Conservation (phyloP, 495 filamentous ascomycete species). For the Penicillium ochrochloron region DNA sequence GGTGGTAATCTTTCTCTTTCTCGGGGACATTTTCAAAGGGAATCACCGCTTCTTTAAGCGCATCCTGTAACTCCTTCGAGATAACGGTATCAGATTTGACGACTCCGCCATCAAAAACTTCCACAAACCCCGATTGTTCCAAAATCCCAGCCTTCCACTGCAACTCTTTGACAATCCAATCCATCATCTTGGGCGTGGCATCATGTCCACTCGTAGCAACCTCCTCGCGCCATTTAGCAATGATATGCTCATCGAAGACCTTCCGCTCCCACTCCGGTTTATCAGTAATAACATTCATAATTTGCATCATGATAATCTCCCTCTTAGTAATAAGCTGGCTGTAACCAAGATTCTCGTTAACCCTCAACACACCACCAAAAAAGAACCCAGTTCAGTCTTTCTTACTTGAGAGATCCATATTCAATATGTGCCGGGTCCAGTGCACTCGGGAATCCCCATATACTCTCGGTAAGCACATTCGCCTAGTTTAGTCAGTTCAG, state of each 20-base stretch:
- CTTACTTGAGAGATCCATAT: constrained; percentile 3
- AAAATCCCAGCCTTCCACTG: constrained; percentile 45
- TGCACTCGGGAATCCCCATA: constrained; percentile 8
- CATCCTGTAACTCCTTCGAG: constrained; percentile 29
- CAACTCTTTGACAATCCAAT: constrained; percentile 57
- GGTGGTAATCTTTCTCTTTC: constrained; percentile 61
- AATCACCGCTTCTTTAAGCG: constrained; percentile 29
- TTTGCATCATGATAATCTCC: constrained; percentile 43
- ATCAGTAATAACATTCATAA: constrained; percentile 47
- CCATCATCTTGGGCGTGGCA: constrained; percentile 52
- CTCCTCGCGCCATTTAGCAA: constrained; percentile 45
- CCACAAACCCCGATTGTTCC: constrained; percentile 37
- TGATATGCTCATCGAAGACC: constrained; percentile 51
- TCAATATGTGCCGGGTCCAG: constrained; percentile 3
- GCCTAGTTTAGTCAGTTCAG: constrained; percentile 2
- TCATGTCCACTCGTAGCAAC: constrained; percentile 31
- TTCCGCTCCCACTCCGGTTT: constrained; percentile 52
- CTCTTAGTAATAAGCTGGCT: constrained; percentile 31
- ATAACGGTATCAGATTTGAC: constrained; percentile 46
- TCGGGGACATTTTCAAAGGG: constrained; percentile 52
- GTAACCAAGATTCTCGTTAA: constrained; percentile 5
- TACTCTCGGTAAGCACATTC: neutral
- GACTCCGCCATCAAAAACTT: constrained; percentile 35
- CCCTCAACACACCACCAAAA: neutral
- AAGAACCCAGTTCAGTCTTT: neutral